These are phyloP conservation scores for Chlamydomonas sp. DNA, from an alignment of 139 green algal species.

Conservation along the genomic window DNA sequence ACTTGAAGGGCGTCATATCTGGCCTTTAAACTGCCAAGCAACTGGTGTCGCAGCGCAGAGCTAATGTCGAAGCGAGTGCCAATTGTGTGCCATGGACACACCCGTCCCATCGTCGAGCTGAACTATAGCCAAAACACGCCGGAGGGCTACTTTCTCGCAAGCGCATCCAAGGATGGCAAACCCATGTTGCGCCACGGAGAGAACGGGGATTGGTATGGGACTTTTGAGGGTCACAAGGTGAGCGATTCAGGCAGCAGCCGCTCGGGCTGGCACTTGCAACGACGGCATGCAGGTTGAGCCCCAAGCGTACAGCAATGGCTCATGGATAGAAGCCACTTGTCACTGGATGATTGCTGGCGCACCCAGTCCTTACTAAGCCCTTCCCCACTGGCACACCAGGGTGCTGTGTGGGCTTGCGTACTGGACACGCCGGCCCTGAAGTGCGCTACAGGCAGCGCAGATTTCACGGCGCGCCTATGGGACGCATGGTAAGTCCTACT, in stretches of 20 bases:
- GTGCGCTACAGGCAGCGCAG: conserved; percentile 91
- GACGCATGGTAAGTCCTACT: conserved; percentile 69
- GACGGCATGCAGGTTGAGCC: too few relatives aligned
- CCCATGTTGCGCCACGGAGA: conserved; percentile 96
- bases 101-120: conserved; percentile 94
- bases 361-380: background rate
- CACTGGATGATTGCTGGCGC: too few relatives aligned
- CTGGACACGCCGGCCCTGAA: conserved; percentile 89
- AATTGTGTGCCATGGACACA: conserved; percentile 96
- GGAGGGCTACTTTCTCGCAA: conserved; percentile 96
- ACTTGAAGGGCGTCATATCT: too few relatives aligned
- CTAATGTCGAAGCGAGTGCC: conserved; percentile 42
- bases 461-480: conserved; percentile 96
- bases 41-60: background rate
- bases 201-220: conserved; percentile 98
- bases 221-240: conserved; percentile 97
- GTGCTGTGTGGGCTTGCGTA: conserved; percentile 94
- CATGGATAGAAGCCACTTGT: too few relatives aligned
- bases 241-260: background rate
- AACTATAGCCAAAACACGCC: conserved; percentile 93
- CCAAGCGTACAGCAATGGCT: too few relatives aligned
- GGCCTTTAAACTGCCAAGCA: too few relatives aligned
- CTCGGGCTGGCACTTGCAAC: too few relatives aligned
- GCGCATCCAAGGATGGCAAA: conserved; percentile 95
- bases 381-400: conserved; percentile 62